Conservation (phyloP, 78 protist genomes). For the Polysphondylium violaceum region DNA sequence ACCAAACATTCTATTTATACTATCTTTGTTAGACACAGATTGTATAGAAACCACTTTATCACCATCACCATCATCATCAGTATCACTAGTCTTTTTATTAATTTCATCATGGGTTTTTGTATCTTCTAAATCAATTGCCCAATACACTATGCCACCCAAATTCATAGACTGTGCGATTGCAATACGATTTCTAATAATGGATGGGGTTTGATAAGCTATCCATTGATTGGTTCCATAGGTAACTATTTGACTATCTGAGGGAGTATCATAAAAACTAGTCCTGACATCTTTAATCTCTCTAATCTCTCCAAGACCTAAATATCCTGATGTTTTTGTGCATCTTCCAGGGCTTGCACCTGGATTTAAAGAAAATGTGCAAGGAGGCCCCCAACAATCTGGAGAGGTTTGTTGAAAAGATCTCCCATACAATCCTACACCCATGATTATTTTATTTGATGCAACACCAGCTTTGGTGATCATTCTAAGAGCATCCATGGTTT, state of each 20-base stretch:
- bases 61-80: too few relatives aligned
- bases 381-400: not conserved
- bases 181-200: not conserved
- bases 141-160: constrained; percentile 1
- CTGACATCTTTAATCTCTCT: not conserved
- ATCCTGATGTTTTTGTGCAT: not conserved
- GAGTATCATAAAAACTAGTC: not conserved
- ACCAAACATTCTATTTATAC: not conserved
- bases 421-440: not conserved
- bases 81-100: too few relatives aligned
- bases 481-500: not conserved
- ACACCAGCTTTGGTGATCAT: not conserved
- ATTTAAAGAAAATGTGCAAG: not conserved
- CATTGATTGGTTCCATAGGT: not conserved
- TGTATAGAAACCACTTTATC: too few relatives aligned
- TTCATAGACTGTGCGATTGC: not conserved
- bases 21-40: not conserved
- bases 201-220: not conserved
- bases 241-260: not conserved
- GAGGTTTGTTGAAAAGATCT: not conserved
- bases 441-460: not conserved
- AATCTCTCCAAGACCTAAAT: not conserved
- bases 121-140: constrained; percentile 6
- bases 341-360: not conserved
- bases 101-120: too few relatives aligned